Evolutionary conservation across 2,329 filamentous ascomycete genomes (phyloP).

Genomic region (Coleophoma cylindrospora): DNA sequence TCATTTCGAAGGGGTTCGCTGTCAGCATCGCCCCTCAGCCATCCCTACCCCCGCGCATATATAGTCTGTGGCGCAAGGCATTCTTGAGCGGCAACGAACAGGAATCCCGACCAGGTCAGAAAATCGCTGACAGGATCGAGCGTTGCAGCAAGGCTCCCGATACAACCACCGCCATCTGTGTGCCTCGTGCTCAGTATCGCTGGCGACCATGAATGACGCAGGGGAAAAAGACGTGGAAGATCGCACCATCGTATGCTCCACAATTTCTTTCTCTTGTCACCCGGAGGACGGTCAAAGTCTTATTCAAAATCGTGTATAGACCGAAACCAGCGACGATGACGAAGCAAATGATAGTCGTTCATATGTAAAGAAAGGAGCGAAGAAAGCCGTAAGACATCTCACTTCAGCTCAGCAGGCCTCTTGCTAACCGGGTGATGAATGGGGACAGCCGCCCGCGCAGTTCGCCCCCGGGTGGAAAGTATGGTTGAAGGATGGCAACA

Average conservation of each 20-base stretch:
- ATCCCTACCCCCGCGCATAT: not conserved
- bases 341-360: not conserved
- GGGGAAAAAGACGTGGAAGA: not conserved
- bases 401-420: not conserved
- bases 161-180: not conserved
- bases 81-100: not conserved
- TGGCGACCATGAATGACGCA: not conserved
- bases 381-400: slow-evolving; percentile 1
- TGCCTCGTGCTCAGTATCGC: not conserved
- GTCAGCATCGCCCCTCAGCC: not conserved
- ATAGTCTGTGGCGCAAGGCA: not conserved
- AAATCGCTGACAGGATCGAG: not conserved
- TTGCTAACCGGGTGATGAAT: not conserved
- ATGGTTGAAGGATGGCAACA: not conserved
- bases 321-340: not conserved
- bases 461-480: not conserved
- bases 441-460: not conserved
- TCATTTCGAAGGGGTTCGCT: not conserved
- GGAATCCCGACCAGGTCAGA: not conserved
- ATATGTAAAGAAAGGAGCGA: not conserved
- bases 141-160: not conserved
- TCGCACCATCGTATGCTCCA: not conserved
- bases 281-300: not conserved
- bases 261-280: not conserved
- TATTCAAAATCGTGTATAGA: not conserved